Percentiles rank a stretch among this genome's conserved stretches.
phyloP scores from a whole-genome alignment of 1,284 basidiomycete genomes.

The Cryptococcus sp. region DNA sequence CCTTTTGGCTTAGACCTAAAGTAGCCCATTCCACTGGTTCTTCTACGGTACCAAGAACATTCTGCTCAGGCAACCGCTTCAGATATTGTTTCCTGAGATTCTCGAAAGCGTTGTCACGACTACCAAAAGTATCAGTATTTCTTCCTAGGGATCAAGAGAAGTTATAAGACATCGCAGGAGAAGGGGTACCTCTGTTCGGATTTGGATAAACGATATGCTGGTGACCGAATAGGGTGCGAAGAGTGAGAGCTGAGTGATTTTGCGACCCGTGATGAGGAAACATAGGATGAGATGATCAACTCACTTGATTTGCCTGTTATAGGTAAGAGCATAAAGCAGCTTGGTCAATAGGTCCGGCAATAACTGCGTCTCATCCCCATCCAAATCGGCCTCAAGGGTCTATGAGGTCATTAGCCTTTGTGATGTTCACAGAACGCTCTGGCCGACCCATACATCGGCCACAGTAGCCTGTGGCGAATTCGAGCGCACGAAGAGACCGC shows the following conservation, averaged over 20 bases:
- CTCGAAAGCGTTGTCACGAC: constrained; percentile 43
- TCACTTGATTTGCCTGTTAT: constrained; percentile 51
- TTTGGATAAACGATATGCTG: background rate
- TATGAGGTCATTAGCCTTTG: constrained; percentile 8
- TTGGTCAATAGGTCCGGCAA: constrained; percentile 49
- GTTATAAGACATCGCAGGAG: background rate
- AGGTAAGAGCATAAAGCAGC: constrained; percentile 51
- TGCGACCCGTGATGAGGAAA: background rate
- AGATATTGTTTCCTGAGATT: constrained; percentile 44
- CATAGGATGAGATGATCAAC: constrained; percentile 12
- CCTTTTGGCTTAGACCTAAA: constrained; percentile 50
- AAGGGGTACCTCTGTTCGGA: background rate
- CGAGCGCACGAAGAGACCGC: background rate
- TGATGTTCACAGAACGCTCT: too few relatives aligned
- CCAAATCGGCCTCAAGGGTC: constrained; percentile 51
- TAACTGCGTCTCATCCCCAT: constrained; percentile 46
- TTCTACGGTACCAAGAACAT: constrained; percentile 39
- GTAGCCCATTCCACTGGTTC: constrained; percentile 49
- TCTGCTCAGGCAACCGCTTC: constrained; percentile 35
- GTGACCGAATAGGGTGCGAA: background rate
- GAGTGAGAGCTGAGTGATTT: background rate
- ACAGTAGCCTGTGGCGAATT: background rate
- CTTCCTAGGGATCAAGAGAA: background rate
- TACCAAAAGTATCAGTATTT: constrained; percentile 4
- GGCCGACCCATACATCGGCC: too few relatives aligned